A percentile compares a stretch with the other conserved stretches of the same genome.
These are phyloP conservation scores for Exophiala spinifera DNA, from an alignment of 2,329 filamentous ascomycete genomes.

Conservation along the genomic window DNA sequence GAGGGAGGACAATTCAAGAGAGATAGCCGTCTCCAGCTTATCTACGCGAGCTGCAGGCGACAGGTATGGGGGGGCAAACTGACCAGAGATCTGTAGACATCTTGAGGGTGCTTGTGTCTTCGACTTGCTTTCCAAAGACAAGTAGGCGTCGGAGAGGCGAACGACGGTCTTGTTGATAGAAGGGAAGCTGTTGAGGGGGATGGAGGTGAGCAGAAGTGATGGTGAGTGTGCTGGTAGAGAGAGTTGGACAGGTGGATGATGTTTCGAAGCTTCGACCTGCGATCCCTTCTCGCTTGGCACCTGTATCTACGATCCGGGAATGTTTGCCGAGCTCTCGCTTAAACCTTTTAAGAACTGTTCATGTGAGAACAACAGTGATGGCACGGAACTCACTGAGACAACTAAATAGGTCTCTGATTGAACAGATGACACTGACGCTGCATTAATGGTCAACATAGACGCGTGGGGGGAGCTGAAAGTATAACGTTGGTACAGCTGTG, in stretches of 20 bases:
- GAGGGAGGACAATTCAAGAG: not conserved
- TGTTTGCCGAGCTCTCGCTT: conserved; percentile 13
- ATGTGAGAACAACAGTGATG: conserved; percentile 51
- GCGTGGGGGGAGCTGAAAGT: too few species aligned
- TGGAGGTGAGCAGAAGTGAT: conserved; percentile 22
- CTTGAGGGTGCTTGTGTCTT: conserved; percentile 40
- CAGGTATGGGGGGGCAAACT: conserved; percentile 47
- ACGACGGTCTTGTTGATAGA: conserved; percentile 1
- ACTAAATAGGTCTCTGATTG: conserved; percentile 82
- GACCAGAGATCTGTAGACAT: conserved; percentile 84
- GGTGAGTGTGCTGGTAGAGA: conserved; percentile 13
- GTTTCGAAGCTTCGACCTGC: conserved; percentile 14
- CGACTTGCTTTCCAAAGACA: conserved; percentile 1
- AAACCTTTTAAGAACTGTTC: conserved; percentile 9
- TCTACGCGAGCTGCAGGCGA: conserved; percentile 21
- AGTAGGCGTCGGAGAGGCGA: not conserved
- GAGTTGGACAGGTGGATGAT: conserved; percentile 19
- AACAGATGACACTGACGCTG: too few species aligned
- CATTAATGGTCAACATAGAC: conserved; percentile 94
- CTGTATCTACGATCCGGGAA: not conserved
- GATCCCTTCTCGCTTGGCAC: conserved; percentile 1
- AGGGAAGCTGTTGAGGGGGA: conserved; percentile 3
- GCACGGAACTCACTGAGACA: conserved; percentile 89
- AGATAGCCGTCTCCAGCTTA: conserved; percentile 8
- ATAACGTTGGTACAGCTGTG: too few species aligned